Evolutionary conservation across 345 rosid genomes (phyloP).

Genomic region (Gossypium anomalum): DNA sequence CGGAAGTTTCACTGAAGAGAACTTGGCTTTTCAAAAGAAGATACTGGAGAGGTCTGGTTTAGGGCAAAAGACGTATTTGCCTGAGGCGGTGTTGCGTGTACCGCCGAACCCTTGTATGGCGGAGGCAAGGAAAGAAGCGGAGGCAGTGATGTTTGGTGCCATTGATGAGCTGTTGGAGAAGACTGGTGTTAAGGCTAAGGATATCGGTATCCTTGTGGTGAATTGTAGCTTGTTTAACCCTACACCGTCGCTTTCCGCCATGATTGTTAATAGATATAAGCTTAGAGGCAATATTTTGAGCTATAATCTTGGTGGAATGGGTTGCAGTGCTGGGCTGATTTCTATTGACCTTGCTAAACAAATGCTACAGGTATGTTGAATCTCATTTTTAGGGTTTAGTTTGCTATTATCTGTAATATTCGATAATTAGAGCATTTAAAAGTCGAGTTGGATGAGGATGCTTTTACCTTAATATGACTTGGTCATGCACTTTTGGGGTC

Average conservation of each 20-base stretch:
- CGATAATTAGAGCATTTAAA: too few relatives aligned
- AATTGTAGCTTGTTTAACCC: slow-evolving; percentile 52
- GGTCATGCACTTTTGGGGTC: background rate
- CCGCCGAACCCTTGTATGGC: slow-evolving; percentile 33
- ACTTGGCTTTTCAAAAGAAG: slow-evolving; percentile 29
- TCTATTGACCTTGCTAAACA: slow-evolving; percentile 52
- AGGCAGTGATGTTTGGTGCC: slow-evolving; percentile 28
- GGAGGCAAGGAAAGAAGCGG: slow-evolving; percentile 30
- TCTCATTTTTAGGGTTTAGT: background rate
- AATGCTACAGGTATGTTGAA: slow-evolving; percentile 30
- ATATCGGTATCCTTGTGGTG: slow-evolving; percentile 45
- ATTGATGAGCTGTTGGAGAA: slow-evolving; percentile 25
- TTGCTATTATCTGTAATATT: background rate
- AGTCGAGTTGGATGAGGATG: too few relatives aligned
- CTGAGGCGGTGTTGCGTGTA: slow-evolving; percentile 28
- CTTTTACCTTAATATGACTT: too few relatives aligned
- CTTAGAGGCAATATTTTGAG: slow-evolving; percentile 40
- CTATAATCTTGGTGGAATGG: slow-evolving; percentile 61
- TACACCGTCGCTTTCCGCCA: slow-evolving; percentile 45
- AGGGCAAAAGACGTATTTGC: slow-evolving; percentile 32
- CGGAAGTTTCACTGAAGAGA: slow-evolving; percentile 21
- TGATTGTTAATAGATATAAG: slow-evolving; percentile 43
- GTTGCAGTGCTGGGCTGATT: slow-evolving; percentile 63
- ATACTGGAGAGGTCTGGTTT: slow-evolving; percentile 34
- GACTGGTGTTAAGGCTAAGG: slow-evolving; percentile 33